A percentile compares a stretch with the other conserved stretches of the same genome.
Conservation (phyloP, 306 rosid species). For the Acacia crassicarpa region DNA sequence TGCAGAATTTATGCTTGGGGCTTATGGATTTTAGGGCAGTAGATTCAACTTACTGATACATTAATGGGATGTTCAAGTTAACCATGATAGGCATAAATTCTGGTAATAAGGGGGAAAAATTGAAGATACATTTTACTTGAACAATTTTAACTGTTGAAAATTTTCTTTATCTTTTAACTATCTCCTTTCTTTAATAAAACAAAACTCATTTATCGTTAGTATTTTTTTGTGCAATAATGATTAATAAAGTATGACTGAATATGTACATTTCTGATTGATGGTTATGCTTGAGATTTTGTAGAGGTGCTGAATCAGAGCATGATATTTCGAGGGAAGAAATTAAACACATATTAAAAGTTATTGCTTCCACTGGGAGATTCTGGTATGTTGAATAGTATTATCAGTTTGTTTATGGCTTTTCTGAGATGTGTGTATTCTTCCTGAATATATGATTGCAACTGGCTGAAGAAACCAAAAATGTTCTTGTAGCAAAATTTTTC, state of each 20-base stretch:
- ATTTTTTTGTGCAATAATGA: background rate
- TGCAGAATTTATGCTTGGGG: background rate
- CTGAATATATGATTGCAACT: background rate
- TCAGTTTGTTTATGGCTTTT: background rate
- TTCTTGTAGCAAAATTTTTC: background rate
- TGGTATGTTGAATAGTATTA: conserved; percentile 23
- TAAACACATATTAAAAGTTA: conserved; percentile 32
- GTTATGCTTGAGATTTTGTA: conserved; percentile 1
- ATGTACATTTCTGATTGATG: background rate
- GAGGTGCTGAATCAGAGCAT: conserved; percentile 25
- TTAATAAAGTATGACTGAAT: background rate
- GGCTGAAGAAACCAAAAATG: background rate
- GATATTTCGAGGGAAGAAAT: conserved; percentile 38
- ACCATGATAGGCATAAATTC: background rate
- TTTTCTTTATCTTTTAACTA: background rate
- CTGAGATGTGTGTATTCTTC: background rate
- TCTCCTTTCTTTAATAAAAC: background rate
- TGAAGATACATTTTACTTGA: background rate
- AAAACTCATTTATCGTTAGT: background rate
- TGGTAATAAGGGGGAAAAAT: background rate
- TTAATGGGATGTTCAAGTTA: background rate
- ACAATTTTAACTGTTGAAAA: background rate
- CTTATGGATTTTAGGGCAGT: background rate
- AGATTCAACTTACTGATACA: background rate
- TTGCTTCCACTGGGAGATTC: conserved; percentile 48